Evolutionary conservation across 2,329 filamentous ascomycete genomes (phyloP).

Genomic region (Metarhizium robertsii): DNA sequence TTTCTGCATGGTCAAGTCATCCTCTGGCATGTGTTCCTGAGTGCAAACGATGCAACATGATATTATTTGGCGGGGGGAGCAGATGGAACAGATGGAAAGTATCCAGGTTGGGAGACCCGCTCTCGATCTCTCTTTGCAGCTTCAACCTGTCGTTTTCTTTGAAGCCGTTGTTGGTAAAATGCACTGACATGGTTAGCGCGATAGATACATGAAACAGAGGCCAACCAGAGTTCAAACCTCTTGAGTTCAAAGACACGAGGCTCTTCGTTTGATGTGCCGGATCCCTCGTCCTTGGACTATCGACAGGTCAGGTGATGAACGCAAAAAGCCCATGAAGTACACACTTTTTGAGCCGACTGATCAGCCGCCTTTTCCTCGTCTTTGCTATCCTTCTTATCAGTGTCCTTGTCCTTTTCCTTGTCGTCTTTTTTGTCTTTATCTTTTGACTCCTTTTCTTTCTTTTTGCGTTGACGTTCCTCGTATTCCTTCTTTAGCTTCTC

Average conservation of each 20-base stretch:
- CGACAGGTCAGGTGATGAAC: neutral
- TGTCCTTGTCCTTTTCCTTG: constrained; percentile 24
- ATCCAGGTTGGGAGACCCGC: constrained; percentile 63
- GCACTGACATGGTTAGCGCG: constrained; percentile 37
- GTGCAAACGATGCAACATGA: neutral
- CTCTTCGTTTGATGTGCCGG: constrained; percentile 44
- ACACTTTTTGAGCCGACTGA: constrained; percentile 5
- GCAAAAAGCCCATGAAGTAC: neutral
- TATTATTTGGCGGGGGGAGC: constrained; percentile 32
- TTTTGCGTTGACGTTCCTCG: constrained; percentile 60
- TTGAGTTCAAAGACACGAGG: constrained; percentile 78
- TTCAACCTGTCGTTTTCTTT: constrained; percentile 49
- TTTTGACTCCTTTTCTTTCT: constrained; percentile 58
- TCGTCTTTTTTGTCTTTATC: constrained; percentile 34
- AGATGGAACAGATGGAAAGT: constrained; percentile 80
- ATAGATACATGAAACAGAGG: neutral
- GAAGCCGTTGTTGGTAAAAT: constrained; percentile 79
- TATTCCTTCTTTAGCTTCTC: constrained; percentile 66
- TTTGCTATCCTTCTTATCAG: constrained; percentile 17
- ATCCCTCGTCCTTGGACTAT: constrained; percentile 14
- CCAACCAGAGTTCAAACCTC: constrained; percentile 44
- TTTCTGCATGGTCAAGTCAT: neutral
- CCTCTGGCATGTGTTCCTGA: neutral
- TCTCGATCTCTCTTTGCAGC: constrained; percentile 70
- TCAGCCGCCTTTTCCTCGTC: constrained; percentile 18